Evolutionary conservation across 108 stramenopile species (phyloP).

Genomic region (Parmales sp.): DNA sequence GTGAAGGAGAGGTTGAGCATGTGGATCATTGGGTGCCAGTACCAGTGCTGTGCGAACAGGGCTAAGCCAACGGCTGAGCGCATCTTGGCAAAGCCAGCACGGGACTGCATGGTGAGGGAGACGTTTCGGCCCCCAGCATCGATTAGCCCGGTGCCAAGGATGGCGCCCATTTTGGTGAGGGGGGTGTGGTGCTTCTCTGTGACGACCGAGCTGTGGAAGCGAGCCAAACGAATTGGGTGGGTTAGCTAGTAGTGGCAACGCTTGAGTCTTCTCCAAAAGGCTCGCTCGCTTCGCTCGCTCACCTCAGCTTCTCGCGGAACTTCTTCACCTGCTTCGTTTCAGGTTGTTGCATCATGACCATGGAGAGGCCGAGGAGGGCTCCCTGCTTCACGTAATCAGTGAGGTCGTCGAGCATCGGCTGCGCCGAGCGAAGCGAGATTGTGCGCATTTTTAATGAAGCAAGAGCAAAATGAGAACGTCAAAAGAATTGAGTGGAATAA

Average conservation of each 20-base stretch:
- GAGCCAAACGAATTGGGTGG: not conserved
- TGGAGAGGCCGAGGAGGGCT: conserved; percentile 85
- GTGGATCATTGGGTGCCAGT: conserved; percentile 98
- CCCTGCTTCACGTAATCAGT: conserved; percentile 98
- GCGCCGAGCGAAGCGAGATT: no score
- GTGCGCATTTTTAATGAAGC: no score
- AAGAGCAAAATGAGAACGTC: no score
- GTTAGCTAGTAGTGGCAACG: no score
- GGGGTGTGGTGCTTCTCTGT: conserved; percentile 87
- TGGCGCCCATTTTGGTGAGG: conserved; percentile 98
- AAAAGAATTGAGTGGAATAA: no score
- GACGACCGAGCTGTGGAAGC: conserved; percentile 22
- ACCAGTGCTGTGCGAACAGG: conserved; percentile 97
- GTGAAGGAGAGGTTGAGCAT: conserved; percentile 88
- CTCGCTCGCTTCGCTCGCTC: not conserved
- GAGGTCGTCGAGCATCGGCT: conserved; percentile 97
- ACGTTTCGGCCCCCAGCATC: conserved; percentile 97
- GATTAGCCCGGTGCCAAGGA: conserved; percentile 89
- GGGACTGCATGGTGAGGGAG: conserved; percentile 67
- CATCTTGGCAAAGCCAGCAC: conserved; percentile 91
- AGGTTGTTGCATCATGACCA: conserved; percentile 97
- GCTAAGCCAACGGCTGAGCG: conserved; percentile 84
- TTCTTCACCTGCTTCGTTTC: conserved; percentile 65
- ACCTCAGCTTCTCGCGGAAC: conserved; percentile 69
- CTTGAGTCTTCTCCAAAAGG: no score